Base-by-base conservation (phyloP, 2,329 filamentous ascomycete genomes). In the Colletotrichum liriopes region DNA sequence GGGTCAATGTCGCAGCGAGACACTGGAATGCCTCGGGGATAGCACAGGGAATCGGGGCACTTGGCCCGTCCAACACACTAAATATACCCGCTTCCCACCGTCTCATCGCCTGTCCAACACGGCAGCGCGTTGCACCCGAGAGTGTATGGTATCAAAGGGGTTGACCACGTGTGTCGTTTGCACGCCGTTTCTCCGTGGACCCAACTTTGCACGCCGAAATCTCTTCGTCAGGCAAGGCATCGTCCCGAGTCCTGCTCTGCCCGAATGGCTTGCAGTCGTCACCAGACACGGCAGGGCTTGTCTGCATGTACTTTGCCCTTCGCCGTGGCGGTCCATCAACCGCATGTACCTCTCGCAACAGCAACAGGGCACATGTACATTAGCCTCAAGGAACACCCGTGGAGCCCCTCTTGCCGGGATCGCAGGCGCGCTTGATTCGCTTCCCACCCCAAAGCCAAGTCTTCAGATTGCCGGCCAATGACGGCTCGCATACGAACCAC, bases 401-500 rank as follows among this genome's bases (percentile, higher is more conserved):
- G 64, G 64, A 67, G 51, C 35, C 41, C 51, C 51, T 32, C 35
- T 12, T 47, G 37, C 35, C 11, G 37, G 54, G n/a, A 23, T 23
- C 47, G 18, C 14, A 41, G 20, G 23, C 41, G 45, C 23, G 32
- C 32, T 62, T 39, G 60, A 62, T 29, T 49, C 61, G 52, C 43
- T 43, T 45, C 52, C 58, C 65, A 51, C 52, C 54, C 45, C 45
- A 55, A 58, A 72, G 59, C 70, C 65, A 70, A 72, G 59, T 72
- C 70, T 55, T 70, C 70, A 70, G 59, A 73, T 62, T 23, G 37
- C 58, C 39, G 67, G 60, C 75, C 76, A 77, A 77, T 77, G 35
- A 65, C 60, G 63, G 51, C 39, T 49, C 67, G 43, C 51, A 47
- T 63, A 74, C 52, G 59, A 72, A 75, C 75, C 76, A 76, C 75